Evolutionary conservation across 1,139 yeast genomes (phyloP), one percentile per base, ranked within the genome.

Genomic region (Spencermartinsiella ligniputridi): DNA sequence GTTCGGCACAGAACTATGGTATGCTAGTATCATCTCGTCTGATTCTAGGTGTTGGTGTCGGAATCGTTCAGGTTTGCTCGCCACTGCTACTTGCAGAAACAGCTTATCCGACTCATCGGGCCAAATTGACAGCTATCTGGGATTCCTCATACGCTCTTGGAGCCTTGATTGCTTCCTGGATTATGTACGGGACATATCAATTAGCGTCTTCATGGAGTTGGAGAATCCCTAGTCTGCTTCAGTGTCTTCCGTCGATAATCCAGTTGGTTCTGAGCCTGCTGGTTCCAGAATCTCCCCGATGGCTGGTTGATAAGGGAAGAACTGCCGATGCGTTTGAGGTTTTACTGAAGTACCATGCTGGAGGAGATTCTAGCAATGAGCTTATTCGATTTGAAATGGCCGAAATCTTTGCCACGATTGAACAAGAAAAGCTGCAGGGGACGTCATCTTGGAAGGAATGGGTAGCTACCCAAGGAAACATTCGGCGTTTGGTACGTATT

Each of bases 91-190:
- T 72, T 48, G 69, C 66, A 3, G 72, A 70, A 54, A 51, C 66
- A 50, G 48, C 71, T 43, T 63, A 62, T 40, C 71, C 72, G 5
- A 43, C 60, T n/a, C 76, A 72, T 50, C 66, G 83, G 58, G 70
- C 70, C 16, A 64, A 66, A 19, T 56, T 67, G 27, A 75, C 81
- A 19, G 66, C 75, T 21, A 60, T 69, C 38, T 77, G 70, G 57
- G 75, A 74, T 62, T 70, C 71, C 46, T 71, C 75, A 58, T 74
- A 76, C 74, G 68, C 75, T 57, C 53, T 76, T 39, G 83, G 83
- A 36, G 75, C 81, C 8, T 60, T 74, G 30, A 54, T 78, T 39
- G 81, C 82, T 5, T 76, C 83, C 4, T 36, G 29, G 6, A 30
- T 38, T 21, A 38, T 33, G 2, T 71, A 15, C 24, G 79, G 75